These are phyloP conservation scores for Podospora australis DNA, from an alignment of 495 filamentous ascomycete genomes.

Conservation along the genomic window DNA sequence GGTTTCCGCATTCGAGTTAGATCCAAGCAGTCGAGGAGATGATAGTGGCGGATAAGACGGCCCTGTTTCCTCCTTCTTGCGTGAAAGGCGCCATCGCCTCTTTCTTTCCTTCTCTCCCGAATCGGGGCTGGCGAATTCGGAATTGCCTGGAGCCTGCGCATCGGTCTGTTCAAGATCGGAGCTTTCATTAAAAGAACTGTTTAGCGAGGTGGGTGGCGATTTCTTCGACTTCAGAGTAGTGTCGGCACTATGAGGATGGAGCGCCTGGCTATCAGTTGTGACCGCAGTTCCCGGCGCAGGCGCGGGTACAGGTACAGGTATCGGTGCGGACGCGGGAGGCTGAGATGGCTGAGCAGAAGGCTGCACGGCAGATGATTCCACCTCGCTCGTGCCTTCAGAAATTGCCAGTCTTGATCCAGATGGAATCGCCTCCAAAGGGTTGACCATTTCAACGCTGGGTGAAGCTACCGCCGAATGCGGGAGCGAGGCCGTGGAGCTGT, in stretches of 20 bases:
- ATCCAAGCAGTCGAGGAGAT: slow-evolving; percentile 48
- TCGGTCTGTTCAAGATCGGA: slow-evolving; percentile 70
- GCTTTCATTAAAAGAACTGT: slow-evolving; percentile 69
- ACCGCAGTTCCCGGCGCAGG: neutral
- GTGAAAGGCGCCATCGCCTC: slow-evolving; percentile 70
- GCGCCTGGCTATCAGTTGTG: slow-evolving; percentile 4
- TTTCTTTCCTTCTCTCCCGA: slow-evolving; percentile 62
- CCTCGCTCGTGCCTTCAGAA: slow-evolving; percentile 25
- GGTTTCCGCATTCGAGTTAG: slow-evolving; percentile 57
- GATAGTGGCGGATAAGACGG: slow-evolving; percentile 29
- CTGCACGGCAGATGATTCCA: too few relatives aligned
- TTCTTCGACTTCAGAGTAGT: slow-evolving; percentile 52
- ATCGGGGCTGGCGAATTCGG: slow-evolving; percentile 36
- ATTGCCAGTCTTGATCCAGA: slow-evolving; percentile 21
- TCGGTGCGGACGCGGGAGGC: slow-evolving; percentile 20
- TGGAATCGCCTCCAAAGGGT: slow-evolving; percentile 33
- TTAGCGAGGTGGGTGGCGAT: slow-evolving; percentile 63
- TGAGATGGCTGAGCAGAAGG: too few relatives aligned
- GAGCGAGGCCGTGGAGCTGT: slow-evolving; percentile 76
- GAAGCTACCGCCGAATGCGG: slow-evolving; percentile 37
- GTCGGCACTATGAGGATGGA: slow-evolving; percentile 36
- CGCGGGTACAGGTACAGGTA: too few relatives aligned
- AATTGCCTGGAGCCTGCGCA: slow-evolving; percentile 33
- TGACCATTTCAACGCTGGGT: slow-evolving; percentile 28
- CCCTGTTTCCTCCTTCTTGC: slow-evolving; percentile 45